A percentile compares a stretch with the other conserved stretches of the same genome.
Evolutionary conservation across 306 rosid species (phyloP).

Genomic region (Potentilla sterilis): DNA sequence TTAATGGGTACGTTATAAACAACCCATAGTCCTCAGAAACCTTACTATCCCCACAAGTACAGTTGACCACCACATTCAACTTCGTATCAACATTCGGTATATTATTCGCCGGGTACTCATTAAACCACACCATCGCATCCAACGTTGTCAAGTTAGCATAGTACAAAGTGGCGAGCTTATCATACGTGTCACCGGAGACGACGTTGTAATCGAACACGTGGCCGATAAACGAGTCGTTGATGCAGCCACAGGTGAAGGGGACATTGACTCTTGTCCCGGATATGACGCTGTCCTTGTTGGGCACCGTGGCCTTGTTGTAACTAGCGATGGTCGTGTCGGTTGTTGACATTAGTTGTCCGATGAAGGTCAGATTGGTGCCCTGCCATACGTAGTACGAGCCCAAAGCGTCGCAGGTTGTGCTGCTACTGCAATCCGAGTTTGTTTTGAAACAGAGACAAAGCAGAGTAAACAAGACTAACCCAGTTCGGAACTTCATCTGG

Average conservation of each 20-base stretch:
- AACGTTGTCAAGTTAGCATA: conserved; percentile 58
- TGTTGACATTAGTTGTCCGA: conserved; percentile 19
- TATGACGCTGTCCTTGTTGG: neutral
- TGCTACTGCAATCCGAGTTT: conserved; percentile 51
- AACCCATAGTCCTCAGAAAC: conserved; percentile 50
- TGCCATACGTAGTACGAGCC: conserved; percentile 46
- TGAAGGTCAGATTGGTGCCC: neutral
- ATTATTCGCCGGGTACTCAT: conserved; percentile 27
- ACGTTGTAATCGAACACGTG: conserved; percentile 47
- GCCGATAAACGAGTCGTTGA: conserved; percentile 52
- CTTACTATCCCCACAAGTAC: conserved; percentile 59
- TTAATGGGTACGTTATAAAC: conserved; percentile 69
- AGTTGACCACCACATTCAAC: conserved; percentile 53
- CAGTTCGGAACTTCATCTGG: conserved; percentile 43
- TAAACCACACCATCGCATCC: conserved; percentile 39
- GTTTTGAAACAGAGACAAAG: conserved; percentile 25
- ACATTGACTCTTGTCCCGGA: conserved; percentile 19
- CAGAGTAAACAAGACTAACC: conserved; percentile 30
- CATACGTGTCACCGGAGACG: conserved; percentile 37
- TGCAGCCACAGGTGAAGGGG: conserved; percentile 61
- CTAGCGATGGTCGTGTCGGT: conserved; percentile 3
- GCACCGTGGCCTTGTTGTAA: conserved; percentile 32
- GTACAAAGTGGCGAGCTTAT: conserved; percentile 22
- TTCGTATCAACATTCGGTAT: conserved; percentile 19
- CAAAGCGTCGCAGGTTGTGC: conserved; percentile 54